Evolutionary conservation across 352 stramenopile genomes (phyloP).

Genomic region (Hyaloperonospora arabidopsidis): DNA sequence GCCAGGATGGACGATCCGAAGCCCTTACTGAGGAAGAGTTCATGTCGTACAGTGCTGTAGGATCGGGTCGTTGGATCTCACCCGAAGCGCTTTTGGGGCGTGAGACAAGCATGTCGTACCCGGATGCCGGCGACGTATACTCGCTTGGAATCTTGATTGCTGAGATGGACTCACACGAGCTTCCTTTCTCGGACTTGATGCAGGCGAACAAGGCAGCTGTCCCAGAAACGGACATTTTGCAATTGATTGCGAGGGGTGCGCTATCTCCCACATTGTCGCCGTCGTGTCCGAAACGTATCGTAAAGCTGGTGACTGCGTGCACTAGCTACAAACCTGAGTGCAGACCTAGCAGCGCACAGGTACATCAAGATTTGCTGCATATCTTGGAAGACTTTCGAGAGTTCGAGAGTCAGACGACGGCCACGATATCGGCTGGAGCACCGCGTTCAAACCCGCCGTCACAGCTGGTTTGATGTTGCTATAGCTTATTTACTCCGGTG

Average conservation of each 20-base stretch:
- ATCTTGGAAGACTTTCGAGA: slow-evolving; percentile 30
- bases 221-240: slow-evolving; percentile 51
- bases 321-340: slow-evolving; percentile 34
- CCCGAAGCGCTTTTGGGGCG: slow-evolving; percentile 54
- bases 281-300: slow-evolving; percentile 40
- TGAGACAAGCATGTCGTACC: slow-evolving; percentile 33
- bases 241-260: slow-evolving; percentile 57
- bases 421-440: slow-evolving; percentile 18
- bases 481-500: too few relatives aligned
- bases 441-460: slow-evolving; percentile 18
- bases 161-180: slow-evolving; percentile 61
- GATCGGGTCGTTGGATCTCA: slow-evolving; percentile 62
- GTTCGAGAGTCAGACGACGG: slow-evolving; percentile 20
- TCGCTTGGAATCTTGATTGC: slow-evolving; percentile 62
- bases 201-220: slow-evolving; percentile 44
- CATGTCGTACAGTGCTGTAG: slow-evolving; percentile 56
- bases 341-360: slow-evolving; percentile 31
- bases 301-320: slow-evolving; percentile 37
- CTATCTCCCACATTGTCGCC: slow-evolving; percentile 47
- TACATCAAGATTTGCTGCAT: slow-evolving; percentile 27
- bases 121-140: slow-evolving; percentile 55
- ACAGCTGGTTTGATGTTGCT: slow-evolving; percentile 24
- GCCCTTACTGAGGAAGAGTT: slow-evolving; percentile 50
- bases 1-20: slow-evolving; percentile 36
- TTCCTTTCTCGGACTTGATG: slow-evolving; percentile 68